Base-by-base conservation (phyloP, 306 rosid genomes). In the Erythrophleum fordii region DNA sequence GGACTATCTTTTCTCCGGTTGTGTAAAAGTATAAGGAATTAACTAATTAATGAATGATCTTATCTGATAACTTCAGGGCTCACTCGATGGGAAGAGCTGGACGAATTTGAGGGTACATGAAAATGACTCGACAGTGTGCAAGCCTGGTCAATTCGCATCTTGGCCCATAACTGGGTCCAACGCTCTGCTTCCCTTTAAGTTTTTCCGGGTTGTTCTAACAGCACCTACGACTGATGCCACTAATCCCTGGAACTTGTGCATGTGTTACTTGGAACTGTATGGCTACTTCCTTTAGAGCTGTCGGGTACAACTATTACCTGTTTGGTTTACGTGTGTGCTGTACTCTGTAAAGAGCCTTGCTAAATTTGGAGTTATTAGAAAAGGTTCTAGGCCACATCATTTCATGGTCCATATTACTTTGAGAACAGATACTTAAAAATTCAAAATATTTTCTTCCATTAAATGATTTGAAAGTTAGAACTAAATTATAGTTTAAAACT, bases 131-230 rank as follows among this genome's bases (percentile, higher is more conserved):
- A 91, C 91, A 4, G 75, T 89, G 51, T 91, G 97, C 79, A 95
- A 95, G 80, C 91, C 96, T 3, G 92, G 95, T 70, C 98, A 93
- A 85, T 95, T 95, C 77, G 96, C 94, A n/a, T 93, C 99, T 16
- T 95, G 99, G 98, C 79, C 97, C 4, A 81, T 95, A 44, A 61
- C 55, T 9, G 97, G 94, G 42, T 88, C 95, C n/a, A 89, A 91
- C 6, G 88, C 97, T 56, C 78, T 95, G 64, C 97, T 87, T 25
- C 97, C 97, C 14, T 95, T 90, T 18, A 80, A 94, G 84, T 91
- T 90, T 84, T 90, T 91, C 42, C 87, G 98, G 79, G 89, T 91
- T 72, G 77, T 86, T 64, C 90, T 90, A 35, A 89, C 93, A 0
- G 89, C 89, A 23, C 94, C 98, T 1, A 91, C 96, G 3, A 59